A percentile compares a stretch with the other conserved stretches of the same genome.
Evolutionary conservation across 331 rosid genomes (phyloP).

Genomic region (Ulmus americana): DNA sequence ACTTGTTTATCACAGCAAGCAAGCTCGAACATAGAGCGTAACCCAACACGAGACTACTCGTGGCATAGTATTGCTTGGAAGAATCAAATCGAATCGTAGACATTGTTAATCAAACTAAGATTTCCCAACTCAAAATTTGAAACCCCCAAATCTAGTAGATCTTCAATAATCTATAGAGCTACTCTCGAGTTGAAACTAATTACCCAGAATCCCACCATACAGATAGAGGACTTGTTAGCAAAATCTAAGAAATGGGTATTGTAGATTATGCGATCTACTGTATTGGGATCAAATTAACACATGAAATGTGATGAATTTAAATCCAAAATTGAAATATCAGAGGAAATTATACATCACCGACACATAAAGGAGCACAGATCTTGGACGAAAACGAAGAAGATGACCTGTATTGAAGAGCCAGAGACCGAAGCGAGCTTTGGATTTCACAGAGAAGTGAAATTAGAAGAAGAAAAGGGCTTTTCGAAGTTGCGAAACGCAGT

Average conservation of each 20-base stretch:
- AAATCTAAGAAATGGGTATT: constrained; percentile 23
- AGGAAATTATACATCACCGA: constrained; percentile 32
- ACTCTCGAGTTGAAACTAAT: background rate
- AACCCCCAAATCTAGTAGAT: constrained; percentile 6
- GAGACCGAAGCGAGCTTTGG: background rate
- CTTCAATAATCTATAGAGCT: constrained; percentile 14
- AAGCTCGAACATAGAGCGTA: constrained; percentile 92
- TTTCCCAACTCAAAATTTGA: constrained; percentile 11
- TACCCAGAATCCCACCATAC: background rate
- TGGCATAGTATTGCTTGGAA: constrained; percentile 51
- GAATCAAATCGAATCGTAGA: constrained; percentile 42
- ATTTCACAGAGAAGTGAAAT: constrained; percentile 1
- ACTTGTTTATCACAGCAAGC: constrained; percentile 86
- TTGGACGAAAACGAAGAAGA: constrained; percentile 11
- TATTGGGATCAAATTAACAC: background rate
- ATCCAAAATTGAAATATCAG: background rate
- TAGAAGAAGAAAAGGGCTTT: background rate
- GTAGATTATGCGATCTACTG: constrained; percentile 12
- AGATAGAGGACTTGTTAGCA: constrained; percentile 1
- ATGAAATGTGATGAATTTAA: background rate
- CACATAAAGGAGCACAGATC: constrained; percentile 25
- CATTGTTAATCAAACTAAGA: constrained; percentile 28
- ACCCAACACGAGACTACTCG: constrained; percentile 62
- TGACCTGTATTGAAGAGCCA: background rate
- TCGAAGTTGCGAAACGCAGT: background rate